Conservation (phyloP, 1,284 basidiomycete genomes). For the Sparassis latifolia region DNA sequence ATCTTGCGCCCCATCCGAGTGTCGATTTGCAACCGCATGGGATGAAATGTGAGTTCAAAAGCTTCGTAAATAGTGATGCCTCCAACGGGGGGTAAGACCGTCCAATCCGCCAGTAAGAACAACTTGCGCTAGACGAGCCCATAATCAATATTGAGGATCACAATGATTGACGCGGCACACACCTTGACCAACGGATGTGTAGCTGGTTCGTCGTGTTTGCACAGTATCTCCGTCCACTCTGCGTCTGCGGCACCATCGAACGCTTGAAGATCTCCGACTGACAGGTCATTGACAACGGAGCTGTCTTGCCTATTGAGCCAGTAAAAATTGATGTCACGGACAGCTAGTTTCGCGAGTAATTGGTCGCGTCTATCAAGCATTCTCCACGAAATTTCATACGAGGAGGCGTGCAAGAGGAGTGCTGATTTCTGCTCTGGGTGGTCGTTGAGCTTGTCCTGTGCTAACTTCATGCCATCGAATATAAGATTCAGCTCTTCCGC, state of each 20-base stretch:
- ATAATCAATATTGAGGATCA: neutral
- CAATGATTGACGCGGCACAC: slow-evolving; percentile 11
- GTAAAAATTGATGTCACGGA: slow-evolving; percentile 75
- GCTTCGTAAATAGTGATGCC: slow-evolving; percentile 89
- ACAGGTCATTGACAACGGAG: slow-evolving; percentile 77
- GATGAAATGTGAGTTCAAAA: slow-evolving; percentile 81
- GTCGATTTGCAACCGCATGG: slow-evolving; percentile 84
- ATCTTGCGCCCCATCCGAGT: slow-evolving; percentile 77
- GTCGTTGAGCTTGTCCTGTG: slow-evolving; percentile 72
- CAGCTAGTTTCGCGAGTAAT: slow-evolving; percentile 82
- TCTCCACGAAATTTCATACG: slow-evolving; percentile 88
- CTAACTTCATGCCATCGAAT: slow-evolving; percentile 84
- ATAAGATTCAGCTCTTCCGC: slow-evolving; percentile 81
- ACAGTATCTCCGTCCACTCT: slow-evolving; percentile 84
- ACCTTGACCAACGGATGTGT: slow-evolving; percentile 68
- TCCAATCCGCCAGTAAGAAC: slow-evolving; percentile 75
- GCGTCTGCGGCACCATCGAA: slow-evolving; percentile 86
- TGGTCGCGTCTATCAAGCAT: slow-evolving; percentile 79
- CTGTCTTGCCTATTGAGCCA: slow-evolving; percentile 90
- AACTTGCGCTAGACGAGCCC: slow-evolving; percentile 42
- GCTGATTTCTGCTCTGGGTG: slow-evolving; percentile 76
- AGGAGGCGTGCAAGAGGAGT: slow-evolving; percentile 75
- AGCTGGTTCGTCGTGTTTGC: slow-evolving; percentile 63
- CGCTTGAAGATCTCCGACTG: slow-evolving; percentile 76
- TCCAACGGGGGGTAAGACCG: slow-evolving; percentile 82